Evolutionary conservation across 495 filamentous ascomycete genomes (phyloP), one percentile per base, ranked within the genome.

Genomic region (Cercophora scortea): DNA sequence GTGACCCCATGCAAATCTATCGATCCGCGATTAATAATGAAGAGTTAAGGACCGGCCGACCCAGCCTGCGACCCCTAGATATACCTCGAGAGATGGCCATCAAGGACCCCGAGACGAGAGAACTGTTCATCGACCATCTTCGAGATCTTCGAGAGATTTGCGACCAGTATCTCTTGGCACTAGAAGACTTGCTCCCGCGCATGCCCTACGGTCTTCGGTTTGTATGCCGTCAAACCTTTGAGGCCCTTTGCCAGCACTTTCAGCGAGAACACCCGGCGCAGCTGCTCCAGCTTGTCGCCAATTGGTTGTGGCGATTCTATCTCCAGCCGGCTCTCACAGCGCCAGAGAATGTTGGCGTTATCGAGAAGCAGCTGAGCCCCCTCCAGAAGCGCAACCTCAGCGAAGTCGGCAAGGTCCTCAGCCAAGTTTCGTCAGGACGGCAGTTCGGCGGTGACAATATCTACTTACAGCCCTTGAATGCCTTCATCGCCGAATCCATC

Each of bases 1-100:
- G 92, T 61, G 93, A 99, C 63, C 93, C 93, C 0, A 86, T 97
- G 75, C 92, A 96, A 59, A 99, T 99, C 47, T 96, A 99, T 70
- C 81, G 89, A 19, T 91, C 90, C 11, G 81, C 86, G 10, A 90
- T 97, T 69, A 96, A 95, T 66, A 93, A 97, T 59, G 93, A 99
- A 67, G 91, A 99, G 66, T 81, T 99, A 36, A 84, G 87, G 6
- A 97, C 93, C 0, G 93, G 93, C 19, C 84, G 82, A 58, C 79
- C 87, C 36, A 95, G 90, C 65, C 78, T 76, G 36, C 79, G 92
- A 46, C 83, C 78, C 19, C 82, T 88, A 8, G 87, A 94, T 56
- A 82, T 99, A 44, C 82, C 89, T 4, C 80, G 90, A 40, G 93
- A 99, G 65, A 74, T 94, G 54, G 93, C 93, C 18, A 97, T 99